Evolutionary conservation across 257 asterid genomes (phyloP).

Genomic region (Solanum pennellii): DNA sequence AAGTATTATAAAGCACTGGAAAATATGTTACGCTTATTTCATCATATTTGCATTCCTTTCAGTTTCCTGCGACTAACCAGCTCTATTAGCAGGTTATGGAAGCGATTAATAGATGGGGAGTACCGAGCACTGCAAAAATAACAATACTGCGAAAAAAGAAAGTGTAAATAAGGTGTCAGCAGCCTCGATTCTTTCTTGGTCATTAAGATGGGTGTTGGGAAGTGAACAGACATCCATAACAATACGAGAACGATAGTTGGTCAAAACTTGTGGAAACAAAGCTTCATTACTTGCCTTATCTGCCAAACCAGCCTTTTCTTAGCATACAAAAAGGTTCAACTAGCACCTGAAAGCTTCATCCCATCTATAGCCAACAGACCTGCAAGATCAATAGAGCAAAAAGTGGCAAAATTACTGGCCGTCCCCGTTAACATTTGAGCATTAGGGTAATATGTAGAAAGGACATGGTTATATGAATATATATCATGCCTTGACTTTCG

Average conservation of each 20-base stretch:
- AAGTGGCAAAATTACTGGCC: neutral
- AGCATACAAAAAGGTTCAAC: neutral
- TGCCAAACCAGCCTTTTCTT: neutral
- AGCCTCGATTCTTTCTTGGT: neutral
- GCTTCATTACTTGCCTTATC: neutral
- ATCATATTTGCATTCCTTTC: neutral
- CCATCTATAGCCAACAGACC: neutral
- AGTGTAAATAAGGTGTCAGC: neutral
- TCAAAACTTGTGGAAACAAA: neutral
- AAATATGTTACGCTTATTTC: neutral
- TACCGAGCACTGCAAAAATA: neutral
- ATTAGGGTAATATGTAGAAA: neutral
- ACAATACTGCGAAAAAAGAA: neutral
- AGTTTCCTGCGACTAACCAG: neutral
- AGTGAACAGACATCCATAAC: neutral
- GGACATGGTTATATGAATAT: neutral
- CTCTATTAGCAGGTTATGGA: neutral
- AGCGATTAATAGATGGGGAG: neutral
- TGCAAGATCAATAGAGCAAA: neutral
- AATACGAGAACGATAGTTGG: neutral
- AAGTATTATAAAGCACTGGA: neutral
- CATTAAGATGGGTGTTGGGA: neutral
- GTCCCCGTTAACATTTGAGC: neutral
- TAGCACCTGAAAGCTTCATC: neutral
- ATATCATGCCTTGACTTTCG: neutral